Evolutionary conservation across 1,284 basidiomycete species (phyloP).

Genomic region (Ceratobasidium papillatum): DNA sequence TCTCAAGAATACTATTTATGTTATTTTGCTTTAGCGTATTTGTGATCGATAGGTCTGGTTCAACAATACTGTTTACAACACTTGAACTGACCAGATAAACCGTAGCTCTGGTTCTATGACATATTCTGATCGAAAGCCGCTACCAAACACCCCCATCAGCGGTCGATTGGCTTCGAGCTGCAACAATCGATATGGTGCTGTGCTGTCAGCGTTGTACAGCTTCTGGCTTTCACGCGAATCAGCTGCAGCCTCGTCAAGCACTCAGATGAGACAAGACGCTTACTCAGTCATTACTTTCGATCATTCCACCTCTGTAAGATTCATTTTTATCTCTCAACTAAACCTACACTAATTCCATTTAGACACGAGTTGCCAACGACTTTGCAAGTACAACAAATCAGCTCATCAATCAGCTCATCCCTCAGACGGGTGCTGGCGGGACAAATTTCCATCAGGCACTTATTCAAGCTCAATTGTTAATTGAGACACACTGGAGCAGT

Average conservation of each 20-base stretch:
- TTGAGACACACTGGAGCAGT: slow-evolving; percentile 63
- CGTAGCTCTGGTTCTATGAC: slow-evolving; percentile 63
- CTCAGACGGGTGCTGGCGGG: slow-evolving; percentile 52
- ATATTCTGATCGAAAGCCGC: slow-evolving; percentile 55
- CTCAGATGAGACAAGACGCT: slow-evolving; percentile 65
- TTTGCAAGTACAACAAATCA: slow-evolving; percentile 59
- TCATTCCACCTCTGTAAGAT: slow-evolving; percentile 45
- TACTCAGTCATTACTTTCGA: slow-evolving; percentile 68
- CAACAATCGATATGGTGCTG: slow-evolving; percentile 66
- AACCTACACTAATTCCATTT: slow-evolving; percentile 50
- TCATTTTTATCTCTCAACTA: slow-evolving; percentile 41
- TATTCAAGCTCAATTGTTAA: slow-evolving; percentile 52
- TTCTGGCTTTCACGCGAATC: slow-evolving; percentile 65
- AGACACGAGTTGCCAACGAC: slow-evolving; percentile 54
- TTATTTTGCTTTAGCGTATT: slow-evolving; percentile 60
- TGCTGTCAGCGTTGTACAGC: slow-evolving; percentile 61
- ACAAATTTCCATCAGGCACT: slow-evolving; percentile 63
- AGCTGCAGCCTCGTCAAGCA: slow-evolving; percentile 55
- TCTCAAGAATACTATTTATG: slow-evolving; percentile 56
- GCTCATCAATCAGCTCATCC: slow-evolving; percentile 57
- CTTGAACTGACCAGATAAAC: not conserved
- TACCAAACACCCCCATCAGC: slow-evolving; percentile 52
- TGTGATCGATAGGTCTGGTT: slow-evolving; percentile 59
- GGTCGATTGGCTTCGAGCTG: slow-evolving; percentile 55
- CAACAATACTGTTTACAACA: slow-evolving; percentile 30